Conservation (phyloP, 2,329 filamentous ascomycete species). For the Xylaria hypoxylon region DNA sequence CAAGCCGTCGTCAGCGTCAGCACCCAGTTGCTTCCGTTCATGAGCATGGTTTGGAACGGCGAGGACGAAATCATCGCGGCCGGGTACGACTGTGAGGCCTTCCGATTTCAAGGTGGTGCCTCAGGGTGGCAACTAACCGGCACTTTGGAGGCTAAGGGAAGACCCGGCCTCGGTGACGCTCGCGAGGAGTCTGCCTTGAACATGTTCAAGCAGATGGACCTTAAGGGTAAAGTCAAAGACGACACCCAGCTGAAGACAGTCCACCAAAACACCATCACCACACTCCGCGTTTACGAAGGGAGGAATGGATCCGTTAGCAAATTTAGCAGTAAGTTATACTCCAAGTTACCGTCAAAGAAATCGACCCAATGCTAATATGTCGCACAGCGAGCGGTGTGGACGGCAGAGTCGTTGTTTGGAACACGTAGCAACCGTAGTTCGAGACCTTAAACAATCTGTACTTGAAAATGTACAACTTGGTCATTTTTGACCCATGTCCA, state of each 20-base stretch:
- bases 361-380: slow-evolving; percentile 45
- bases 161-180: slow-evolving; percentile 68
- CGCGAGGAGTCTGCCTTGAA: slow-evolving; percentile 94
- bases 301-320: slow-evolving; percentile 74
- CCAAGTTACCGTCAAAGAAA: slow-evolving; percentile 18
- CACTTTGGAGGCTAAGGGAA: slow-evolving; percentile 80
- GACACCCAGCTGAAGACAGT: slow-evolving; percentile 95
- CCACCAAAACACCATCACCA: slow-evolving; percentile 96
- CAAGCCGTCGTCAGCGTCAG: slow-evolving; percentile 89
- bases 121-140: slow-evolving; percentile 86
- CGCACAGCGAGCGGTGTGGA: slow-evolving; percentile 81
- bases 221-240: slow-evolving; percentile 91
- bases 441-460: slow-evolving; percentile 6
- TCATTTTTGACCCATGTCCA: background rate
- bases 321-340: slow-evolving; percentile 81
- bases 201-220: slow-evolving; percentile 99
- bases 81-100: slow-evolving; percentile 90
- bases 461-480: slow-evolving; percentile 12
- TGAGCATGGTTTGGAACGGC: slow-evolving; percentile 90
- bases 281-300: slow-evolving; percentile 79
- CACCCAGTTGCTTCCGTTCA: slow-evolving; percentile 91
- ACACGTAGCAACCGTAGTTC: slow-evolving; percentile 60
- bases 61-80: slow-evolving; percentile 96
- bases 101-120: slow-evolving; percentile 84
- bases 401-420: slow-evolving; percentile 84